A percentile compares a stretch with the other conserved stretches of the same genome.
Conservation (phyloP, 768 basidiomycete species). For the Astraeus odoratus region DNA sequence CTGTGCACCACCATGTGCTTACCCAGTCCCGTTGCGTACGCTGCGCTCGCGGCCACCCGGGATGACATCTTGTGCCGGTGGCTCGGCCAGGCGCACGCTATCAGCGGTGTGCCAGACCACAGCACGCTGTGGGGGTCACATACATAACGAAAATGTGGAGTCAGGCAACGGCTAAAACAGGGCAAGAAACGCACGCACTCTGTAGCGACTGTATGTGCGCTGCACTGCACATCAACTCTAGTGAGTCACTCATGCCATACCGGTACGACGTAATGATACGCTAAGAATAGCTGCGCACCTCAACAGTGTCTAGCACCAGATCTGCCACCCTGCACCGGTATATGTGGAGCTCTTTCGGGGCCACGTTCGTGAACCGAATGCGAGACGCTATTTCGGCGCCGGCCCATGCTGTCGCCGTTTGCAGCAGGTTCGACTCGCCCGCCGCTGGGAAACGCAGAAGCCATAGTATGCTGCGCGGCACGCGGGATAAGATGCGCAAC, state of each 20-base stretch:
- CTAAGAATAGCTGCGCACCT: slow-evolving; percentile 26
- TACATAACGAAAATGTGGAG: neutral
- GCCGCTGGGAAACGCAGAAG: slow-evolving; percentile 43
- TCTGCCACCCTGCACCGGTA: slow-evolving; percentile 41
- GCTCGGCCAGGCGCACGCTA: slow-evolving; percentile 39
- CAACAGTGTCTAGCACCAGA: slow-evolving; percentile 45
- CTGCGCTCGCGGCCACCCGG: slow-evolving; percentile 43
- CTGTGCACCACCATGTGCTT: slow-evolving; percentile 39
- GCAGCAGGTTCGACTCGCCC: slow-evolving; percentile 39
- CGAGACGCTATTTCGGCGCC: slow-evolving; percentile 39
- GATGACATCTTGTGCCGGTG: slow-evolving; percentile 45
- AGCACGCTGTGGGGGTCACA: slow-evolving; percentile 30
- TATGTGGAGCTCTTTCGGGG: slow-evolving; percentile 40
- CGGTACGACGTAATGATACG: too few relatives aligned
- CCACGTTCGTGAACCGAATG: slow-evolving; percentile 43
- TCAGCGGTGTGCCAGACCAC: slow-evolving; percentile 45
- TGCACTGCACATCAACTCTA: slow-evolving; percentile 32
- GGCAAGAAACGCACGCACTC: slow-evolving; percentile 29
- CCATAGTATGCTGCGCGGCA: slow-evolving; percentile 46
- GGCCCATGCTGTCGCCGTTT: slow-evolving; percentile 38
- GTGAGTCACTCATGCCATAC: neutral
- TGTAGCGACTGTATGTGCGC: slow-evolving; percentile 45
- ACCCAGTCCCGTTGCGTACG: slow-evolving; percentile 41
- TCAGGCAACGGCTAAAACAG: slow-evolving; percentile 2
- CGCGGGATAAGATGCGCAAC: slow-evolving; percentile 38